These are phyloP conservation scores for Manihot esculenta DNA, from an alignment of 441 rosid genomes.

Conservation along the genomic window DNA sequence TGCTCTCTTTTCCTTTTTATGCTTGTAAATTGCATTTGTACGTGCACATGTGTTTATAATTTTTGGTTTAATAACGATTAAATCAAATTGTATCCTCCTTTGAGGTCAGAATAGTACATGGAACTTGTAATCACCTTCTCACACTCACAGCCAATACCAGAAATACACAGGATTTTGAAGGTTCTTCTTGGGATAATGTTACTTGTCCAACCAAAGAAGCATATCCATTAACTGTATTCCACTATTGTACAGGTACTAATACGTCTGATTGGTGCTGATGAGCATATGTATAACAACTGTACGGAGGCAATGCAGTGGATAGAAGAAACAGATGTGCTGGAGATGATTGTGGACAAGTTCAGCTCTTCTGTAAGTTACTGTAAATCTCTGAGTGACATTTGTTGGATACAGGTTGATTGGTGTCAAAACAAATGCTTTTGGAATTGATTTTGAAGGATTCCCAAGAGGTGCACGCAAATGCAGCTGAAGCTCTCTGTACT, in stretches of 20 bases:
- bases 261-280: slow-evolving; percentile 89
- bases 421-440: background rate
- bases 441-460: slow-evolving; percentile 50
- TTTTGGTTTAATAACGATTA: background rate
- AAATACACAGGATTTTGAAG: background rate
- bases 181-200: background rate
- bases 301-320: slow-evolving; percentile 84
- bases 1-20: background rate
- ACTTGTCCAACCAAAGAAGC: background rate
- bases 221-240: slow-evolving; percentile 7
- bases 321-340: slow-evolving; percentile 80
- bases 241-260: slow-evolving; percentile 63
- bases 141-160: background rate
- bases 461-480: slow-evolving; percentile 93
- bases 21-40: background rate
- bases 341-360: slow-evolving; percentile 90
- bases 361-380: slow-evolving; percentile 80
- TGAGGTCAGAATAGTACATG: background rate
- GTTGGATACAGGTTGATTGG: background rate
- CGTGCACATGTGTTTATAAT: background rate
- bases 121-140: background rate
- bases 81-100: no score
- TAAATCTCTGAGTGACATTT: background rate
- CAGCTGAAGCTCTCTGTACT: slow-evolving; percentile 89
- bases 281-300: slow-evolving; percentile 73